Conservation (phyloP, 176 grass and related monocot species). For the Raddia guianensis region DNA sequence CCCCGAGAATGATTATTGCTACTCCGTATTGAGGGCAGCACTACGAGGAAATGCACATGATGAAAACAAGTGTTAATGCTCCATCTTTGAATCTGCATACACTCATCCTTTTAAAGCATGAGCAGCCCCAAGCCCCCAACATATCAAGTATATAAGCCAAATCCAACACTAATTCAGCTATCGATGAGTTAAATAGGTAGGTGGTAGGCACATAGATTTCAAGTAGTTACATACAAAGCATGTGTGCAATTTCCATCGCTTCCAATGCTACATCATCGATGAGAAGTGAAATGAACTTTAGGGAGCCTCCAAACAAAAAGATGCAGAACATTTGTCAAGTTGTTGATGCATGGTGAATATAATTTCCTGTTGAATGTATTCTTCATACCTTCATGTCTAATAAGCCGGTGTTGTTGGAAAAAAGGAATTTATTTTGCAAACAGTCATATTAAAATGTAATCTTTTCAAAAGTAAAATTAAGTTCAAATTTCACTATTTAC, state of each 20-base stretch:
- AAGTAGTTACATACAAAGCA: slow-evolving; percentile 9
- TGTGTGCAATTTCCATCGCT: not conserved
- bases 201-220: not conserved
- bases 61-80: slow-evolving; percentile 21
- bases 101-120: slow-evolving; percentile 24
- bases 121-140: not conserved
- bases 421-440: not conserved
- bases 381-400: not conserved
- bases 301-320: slow-evolving; percentile 1
- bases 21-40: slow-evolving; percentile 68
- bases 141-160: slow-evolving; percentile 28
- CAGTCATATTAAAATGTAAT: not conserved
- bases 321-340: not conserved
- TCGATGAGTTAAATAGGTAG: not conserved
- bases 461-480: slow-evolving; percentile 8
- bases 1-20: slow-evolving; percentile 78
- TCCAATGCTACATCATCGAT: not conserved
- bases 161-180: slow-evolving; percentile 8
- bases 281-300: not conserved
- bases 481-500: not conserved
- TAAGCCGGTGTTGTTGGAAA: not conserved
- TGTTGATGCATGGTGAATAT: not conserved
- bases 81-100: slow-evolving; percentile 26
- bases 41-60: slow-evolving; percentile 45
- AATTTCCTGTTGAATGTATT: not conserved